A percentile compares a stretch with the other conserved stretches of the same genome.
These are phyloP conservation scores for Irpex lacteus DNA, from an alignment of 1,284 basidiomycete genomes.

Conservation along the genomic window DNA sequence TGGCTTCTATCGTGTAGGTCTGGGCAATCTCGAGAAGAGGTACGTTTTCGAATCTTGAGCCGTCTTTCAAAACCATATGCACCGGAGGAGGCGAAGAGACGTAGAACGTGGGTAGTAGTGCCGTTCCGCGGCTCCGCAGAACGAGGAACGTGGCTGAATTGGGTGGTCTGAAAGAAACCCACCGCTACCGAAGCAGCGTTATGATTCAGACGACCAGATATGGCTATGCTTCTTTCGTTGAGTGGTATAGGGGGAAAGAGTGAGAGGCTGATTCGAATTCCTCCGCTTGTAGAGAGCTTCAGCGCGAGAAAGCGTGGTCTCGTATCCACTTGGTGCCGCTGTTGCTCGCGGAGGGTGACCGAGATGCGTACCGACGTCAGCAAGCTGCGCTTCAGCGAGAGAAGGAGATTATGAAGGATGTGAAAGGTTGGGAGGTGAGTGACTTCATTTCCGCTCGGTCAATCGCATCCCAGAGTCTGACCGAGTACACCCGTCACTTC, in stretches of 20 bases:
- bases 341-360: constrained; percentile 90
- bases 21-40: constrained; percentile 92
- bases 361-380: constrained; percentile 83
- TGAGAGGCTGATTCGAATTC: constrained; percentile 21
- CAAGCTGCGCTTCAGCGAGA: constrained; percentile 82
- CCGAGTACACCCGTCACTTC: constrained; percentile 17
- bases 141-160: constrained; percentile 53
- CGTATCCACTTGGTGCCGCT: constrained; percentile 94
- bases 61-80: constrained; percentile 37
- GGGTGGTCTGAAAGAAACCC: constrained; percentile 51
- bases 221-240: constrained; percentile 14
- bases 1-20: constrained; percentile 91
- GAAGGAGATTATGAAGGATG: constrained; percentile 94
- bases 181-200: constrained; percentile 47
- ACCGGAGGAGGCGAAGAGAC: constrained; percentile 38
- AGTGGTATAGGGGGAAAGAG: constrained; percentile 17
- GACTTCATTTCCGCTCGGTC: constrained; percentile 6
- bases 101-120: constrained; percentile 57
- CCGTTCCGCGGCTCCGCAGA: constrained; percentile 45
- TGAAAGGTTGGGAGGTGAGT: constrained; percentile 92
- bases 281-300: constrained; percentile 72
- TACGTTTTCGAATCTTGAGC: constrained; percentile 8
- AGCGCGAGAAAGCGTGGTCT: constrained; percentile 94
- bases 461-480: constrained; percentile 12
- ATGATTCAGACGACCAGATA: constrained; percentile 33